Evolutionary conservation across 2,329 filamentous ascomycete genomes (phyloP), one percentile per base, ranked within the genome.

Genomic region (Byssochlamys sp.): DNA sequence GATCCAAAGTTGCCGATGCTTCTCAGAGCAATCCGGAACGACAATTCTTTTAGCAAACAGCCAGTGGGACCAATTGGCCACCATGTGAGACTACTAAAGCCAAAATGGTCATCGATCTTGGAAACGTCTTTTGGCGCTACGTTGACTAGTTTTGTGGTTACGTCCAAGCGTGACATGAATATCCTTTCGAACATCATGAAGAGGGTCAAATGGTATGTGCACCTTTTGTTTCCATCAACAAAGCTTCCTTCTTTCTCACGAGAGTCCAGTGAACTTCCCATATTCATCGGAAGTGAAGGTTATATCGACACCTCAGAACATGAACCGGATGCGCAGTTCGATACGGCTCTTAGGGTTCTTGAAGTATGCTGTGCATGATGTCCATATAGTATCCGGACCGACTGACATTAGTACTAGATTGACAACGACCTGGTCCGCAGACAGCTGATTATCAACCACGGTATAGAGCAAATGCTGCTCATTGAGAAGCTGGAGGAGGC

Each of bases 51-150:
- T 67, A 76, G 78, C 26, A 76, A 82, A 50, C 86, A 81, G 60
- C 94, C 94, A 1, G 78, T 97, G 33, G 94, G 94, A 0, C 94
- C 94, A 0, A 78, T 97, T 12, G 94, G 91, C 29, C 78, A 84
- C 26, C 83, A 94, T 66, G 80, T 99, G 55, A 85, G 84, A 62
- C 77, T 99, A 26, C 76, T 84, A 35, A 86, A 92, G 63, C 87
- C 89, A 0, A 81, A 89, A 64, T 99, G 94, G 94, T 88, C 87
- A 1, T 81, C 83, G 0, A 84, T 95, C 50, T 72, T 99, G 12
- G 94, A 99, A 69, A 87, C 82, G 61, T 83, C 83, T 1, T 80
- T 96, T 52, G 89, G 89, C n/a, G 73, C 72, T 2, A 78, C 76
- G 0, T 76, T 97, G 31, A 87, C 84, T 60, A 85, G 83, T 1